Percentiles rank a stretch among this genome's conserved stretches.
phyloP scores from a whole-genome alignment of 2,329 filamentous ascomycete genomes.

The Claviceps monticola region DNA sequence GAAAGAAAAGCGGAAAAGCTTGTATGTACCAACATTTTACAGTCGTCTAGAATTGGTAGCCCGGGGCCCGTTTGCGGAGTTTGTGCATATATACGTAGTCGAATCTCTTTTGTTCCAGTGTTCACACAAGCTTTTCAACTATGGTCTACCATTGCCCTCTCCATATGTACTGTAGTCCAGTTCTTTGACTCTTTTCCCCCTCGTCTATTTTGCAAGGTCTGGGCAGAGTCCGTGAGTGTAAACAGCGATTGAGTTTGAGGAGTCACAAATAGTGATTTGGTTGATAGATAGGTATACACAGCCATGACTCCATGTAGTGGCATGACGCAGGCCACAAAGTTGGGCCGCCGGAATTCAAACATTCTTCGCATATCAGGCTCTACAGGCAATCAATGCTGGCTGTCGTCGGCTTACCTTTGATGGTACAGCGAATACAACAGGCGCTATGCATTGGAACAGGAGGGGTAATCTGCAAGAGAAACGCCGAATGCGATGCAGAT shows the following conservation, averaged over 20 bases:
- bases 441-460: too few species aligned
- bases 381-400: neutral
- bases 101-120: conserved; percentile 21
- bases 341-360: neutral
- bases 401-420: neutral
- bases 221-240: neutral
- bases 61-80: conserved; percentile 14
- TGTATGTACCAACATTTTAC: conserved; percentile 32
- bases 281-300: neutral
- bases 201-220: neutral
- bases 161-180: neutral
- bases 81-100: conserved; percentile 35
- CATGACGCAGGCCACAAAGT: neutral
- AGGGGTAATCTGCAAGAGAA: neutral
- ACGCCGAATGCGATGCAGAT: neutral
- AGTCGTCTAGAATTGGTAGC: conserved; percentile 24
- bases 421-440: neutral
- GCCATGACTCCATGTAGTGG: neutral
- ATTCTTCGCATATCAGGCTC: neutral
- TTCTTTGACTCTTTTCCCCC: neutral
- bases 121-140: conserved; percentile 3
- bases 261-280: neutral
- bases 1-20: conserved; percentile 16
- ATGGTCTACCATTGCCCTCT: neutral
- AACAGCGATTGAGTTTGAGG: neutral